These are phyloP conservation scores for Sporothrix euskadiensis DNA, from an alignment of 2,329 filamentous ascomycete species.

Conservation along the genomic window DNA sequence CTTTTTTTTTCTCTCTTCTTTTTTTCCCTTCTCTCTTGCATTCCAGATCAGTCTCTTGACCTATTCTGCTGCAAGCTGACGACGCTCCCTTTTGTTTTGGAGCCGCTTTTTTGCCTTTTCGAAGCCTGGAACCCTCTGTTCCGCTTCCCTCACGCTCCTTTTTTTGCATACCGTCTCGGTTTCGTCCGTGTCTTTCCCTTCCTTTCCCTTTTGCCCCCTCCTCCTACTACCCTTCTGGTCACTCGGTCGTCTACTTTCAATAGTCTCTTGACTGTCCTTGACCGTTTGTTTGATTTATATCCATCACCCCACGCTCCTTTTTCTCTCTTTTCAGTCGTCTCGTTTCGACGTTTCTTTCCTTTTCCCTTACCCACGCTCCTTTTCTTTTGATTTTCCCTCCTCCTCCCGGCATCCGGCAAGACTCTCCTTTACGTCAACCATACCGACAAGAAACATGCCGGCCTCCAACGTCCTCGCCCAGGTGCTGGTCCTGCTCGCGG, in stretches of 20 bases:
- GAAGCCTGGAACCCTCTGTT: conserved; percentile 18
- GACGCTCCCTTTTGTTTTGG: conserved; percentile 11
- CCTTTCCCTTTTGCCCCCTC: not conserved
- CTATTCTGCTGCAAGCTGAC: conserved; percentile 16
- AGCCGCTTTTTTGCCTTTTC: not conserved
- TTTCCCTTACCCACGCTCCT: conserved; percentile 4
- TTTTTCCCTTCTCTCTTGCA: not conserved
- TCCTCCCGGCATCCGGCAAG: not conserved
- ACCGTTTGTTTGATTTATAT: conserved; percentile 14
- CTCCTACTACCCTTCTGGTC: not conserved
- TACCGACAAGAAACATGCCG: not conserved
- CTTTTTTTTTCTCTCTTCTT: not conserved
- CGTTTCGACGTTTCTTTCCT: not conserved
- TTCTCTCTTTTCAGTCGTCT: not conserved
- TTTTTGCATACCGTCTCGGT: conserved; percentile 3
- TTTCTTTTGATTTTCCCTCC: not conserved
- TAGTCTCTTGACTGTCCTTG: not conserved
- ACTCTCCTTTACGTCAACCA: not conserved
- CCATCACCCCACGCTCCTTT: not conserved
- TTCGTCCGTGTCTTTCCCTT: conserved; percentile 3
- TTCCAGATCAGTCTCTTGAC: conserved; percentile 19
- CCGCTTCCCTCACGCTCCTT: conserved; percentile 16
- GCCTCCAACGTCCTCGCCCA: conserved; percentile 17
- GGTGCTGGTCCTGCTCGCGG: conserved; percentile 24
- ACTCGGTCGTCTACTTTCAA: not conserved